A percentile compares a stretch with the other conserved stretches of the same genome.
Evolutionary conservation across 2,329 filamentous ascomycete species (phyloP).

Genomic region (Clathrospora elynae): DNA sequence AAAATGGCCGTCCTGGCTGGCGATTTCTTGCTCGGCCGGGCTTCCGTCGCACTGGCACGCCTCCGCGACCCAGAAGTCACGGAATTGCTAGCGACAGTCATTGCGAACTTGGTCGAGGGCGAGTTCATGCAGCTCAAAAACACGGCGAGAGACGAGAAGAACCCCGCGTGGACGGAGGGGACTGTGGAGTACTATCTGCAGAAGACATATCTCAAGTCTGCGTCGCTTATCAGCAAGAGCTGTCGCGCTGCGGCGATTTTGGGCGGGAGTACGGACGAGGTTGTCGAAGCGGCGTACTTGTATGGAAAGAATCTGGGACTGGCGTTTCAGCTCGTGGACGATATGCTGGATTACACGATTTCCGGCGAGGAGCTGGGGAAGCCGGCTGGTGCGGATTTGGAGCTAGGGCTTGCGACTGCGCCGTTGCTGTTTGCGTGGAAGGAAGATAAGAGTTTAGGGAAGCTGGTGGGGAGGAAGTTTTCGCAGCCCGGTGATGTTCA

Average conservation of each 20-base stretch:
- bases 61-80: conserved; percentile 92
- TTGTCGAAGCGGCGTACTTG: conserved; percentile 86
- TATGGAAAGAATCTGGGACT: conserved; percentile 94
- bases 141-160: conserved; percentile 83
- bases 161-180: conserved; percentile 85
- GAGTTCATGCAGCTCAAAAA: conserved; percentile 99
- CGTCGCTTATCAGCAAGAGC: conserved; percentile 93
- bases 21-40: conserved; percentile 92
- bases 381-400: conserved; percentile 90
- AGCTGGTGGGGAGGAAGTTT: conserved; percentile 91
- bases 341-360: conserved; percentile 95
- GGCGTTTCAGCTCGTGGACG: conserved; percentile 96
- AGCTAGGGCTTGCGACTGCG: conserved; percentile 90
- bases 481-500: conserved; percentile 79
- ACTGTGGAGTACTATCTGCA: conserved; percentile 92
- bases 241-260: conserved; percentile 88
- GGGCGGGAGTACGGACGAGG: conserved; percentile 73
- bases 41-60: conserved; percentile 89
- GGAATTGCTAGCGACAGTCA: conserved; percentile 92
- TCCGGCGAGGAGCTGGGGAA: conserved; percentile 86
- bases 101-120: conserved; percentile 95
- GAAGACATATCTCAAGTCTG: conserved; percentile 98
- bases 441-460: conserved; percentile 79
- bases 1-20: conserved; percentile 98
- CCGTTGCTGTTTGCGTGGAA: conserved; percentile 96